A percentile compares a stretch with the other conserved stretches of the same genome.
Evolutionary conservation across 257 asterid genomes (phyloP).

Genomic region (Fraxinus excelsior): DNA sequence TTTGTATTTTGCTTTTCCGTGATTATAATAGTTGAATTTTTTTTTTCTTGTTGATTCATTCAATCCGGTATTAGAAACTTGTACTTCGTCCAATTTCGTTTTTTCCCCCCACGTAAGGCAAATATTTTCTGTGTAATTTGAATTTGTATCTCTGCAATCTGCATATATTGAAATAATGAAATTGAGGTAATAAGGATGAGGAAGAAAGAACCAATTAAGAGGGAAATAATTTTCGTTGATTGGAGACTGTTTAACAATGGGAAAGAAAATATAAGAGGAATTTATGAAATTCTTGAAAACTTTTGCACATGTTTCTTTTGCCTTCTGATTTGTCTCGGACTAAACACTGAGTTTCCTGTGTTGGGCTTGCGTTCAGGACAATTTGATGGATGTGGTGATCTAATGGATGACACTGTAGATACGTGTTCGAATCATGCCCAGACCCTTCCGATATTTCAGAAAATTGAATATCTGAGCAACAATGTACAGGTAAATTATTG

Average conservation of each 20-base stretch:
- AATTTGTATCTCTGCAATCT: not conserved
- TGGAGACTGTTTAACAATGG: not conserved
- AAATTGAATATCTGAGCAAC: conserved; percentile 53
- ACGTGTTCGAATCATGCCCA: conserved; percentile 41
- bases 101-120: not conserved
- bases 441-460: conserved; percentile 56
- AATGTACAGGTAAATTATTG: conserved; percentile 56
- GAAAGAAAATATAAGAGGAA: not conserved
- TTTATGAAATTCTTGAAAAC: conserved; percentile 1
- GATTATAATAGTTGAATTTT: not conserved
- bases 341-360: conserved; percentile 18
- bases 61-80: not conserved
- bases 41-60: not conserved
- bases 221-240: not conserved
- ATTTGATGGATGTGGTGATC: conserved; percentile 37
- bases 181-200: not conserved
- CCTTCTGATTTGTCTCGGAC: not conserved
- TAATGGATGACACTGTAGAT: conserved; percentile 43
- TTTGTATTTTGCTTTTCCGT: not conserved
- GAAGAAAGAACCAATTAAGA: not conserved
- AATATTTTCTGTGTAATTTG: not conserved
- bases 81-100: not conserved
- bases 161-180: not conserved
- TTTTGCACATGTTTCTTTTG: not conserved
- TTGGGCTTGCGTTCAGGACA: conserved; percentile 39